phyloP scores from a whole-genome alignment of 2,329 filamentous ascomycete genomes.

The Beauveria asiatica region DNA sequence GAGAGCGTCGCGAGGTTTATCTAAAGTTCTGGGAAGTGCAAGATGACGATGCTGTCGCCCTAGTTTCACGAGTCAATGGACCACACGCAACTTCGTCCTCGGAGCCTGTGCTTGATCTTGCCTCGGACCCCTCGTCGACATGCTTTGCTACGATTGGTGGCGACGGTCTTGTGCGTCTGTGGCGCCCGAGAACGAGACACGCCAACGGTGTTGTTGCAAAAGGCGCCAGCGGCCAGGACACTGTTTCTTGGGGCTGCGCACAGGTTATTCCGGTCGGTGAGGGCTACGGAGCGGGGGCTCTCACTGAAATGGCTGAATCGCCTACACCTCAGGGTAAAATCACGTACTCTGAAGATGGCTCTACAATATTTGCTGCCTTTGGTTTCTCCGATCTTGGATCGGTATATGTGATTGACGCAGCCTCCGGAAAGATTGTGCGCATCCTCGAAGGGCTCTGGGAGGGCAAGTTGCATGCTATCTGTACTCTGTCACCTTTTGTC shows the following conservation, averaged over 20 bases:
- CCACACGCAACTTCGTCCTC: constrained; percentile 58
- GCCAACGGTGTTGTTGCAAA: constrained; percentile 59
- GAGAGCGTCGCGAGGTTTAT: constrained; percentile 60
- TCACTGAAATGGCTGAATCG: constrained; percentile 20
- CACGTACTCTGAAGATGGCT: constrained; percentile 76
- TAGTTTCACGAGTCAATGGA: constrained; percentile 75
- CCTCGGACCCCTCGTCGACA: constrained; percentile 56
- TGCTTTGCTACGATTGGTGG: constrained; percentile 81
- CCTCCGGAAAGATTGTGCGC: constrained; percentile 56
- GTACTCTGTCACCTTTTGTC: constrained; percentile 64
- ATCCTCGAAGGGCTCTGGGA: constrained; percentile 60
- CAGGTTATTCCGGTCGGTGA: constrained; percentile 48
- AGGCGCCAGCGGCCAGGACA: constrained; percentile 45
- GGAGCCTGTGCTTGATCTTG: constrained; percentile 61
- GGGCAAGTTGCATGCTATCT: constrained; percentile 57
- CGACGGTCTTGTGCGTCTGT: constrained; percentile 70
- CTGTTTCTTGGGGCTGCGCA: constrained; percentile 69
- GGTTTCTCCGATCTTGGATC: constrained; percentile 47
- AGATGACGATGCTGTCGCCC: constrained; percentile 52
- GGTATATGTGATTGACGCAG: constrained; percentile 69
- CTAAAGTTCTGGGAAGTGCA: constrained; percentile 84
- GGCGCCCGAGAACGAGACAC: constrained; percentile 65
- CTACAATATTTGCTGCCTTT: constrained; percentile 64
- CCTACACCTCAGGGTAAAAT: constrained; percentile 50
- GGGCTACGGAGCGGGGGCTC: constrained; percentile 34